These are phyloP conservation scores for Capronia americana DNA, from an alignment of 2,329 filamentous ascomycete species.

Conservation along the genomic window DNA sequence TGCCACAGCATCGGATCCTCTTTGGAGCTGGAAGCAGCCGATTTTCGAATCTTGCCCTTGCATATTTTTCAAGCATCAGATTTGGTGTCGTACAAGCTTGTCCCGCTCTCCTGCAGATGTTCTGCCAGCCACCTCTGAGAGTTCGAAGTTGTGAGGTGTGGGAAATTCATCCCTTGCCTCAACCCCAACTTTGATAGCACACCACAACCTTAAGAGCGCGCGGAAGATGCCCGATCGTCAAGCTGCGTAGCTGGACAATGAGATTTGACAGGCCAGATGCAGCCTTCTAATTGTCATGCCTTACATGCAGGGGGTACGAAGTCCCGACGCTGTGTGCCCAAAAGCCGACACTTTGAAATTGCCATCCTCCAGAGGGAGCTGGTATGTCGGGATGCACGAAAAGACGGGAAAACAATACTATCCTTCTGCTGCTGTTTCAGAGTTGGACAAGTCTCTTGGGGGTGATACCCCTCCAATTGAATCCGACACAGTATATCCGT, in stretches of 20 bases:
- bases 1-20: slow-evolving; percentile 17
- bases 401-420: not conserved
- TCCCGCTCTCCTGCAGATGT: slow-evolving; percentile 5
- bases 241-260: slow-evolving; percentile 7
- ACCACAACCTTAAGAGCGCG: not conserved
- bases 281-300: slow-evolving; percentile 35
- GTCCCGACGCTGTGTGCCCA: slow-evolving; percentile 19
- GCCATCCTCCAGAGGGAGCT: slow-evolving; percentile 14
- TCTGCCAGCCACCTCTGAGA: slow-evolving; percentile 23
- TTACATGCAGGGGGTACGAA: slow-evolving; percentile 24
- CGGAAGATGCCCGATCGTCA: not conserved
- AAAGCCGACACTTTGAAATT: slow-evolving; percentile 27
- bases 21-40: slow-evolving; percentile 15
- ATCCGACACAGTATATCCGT: not conserved
- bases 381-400: not conserved
- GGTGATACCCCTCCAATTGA: not conserved
- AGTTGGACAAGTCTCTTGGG: not conserved
- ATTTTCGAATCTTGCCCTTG: slow-evolving; percentile 26
- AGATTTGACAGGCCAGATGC: slow-evolving; percentile 22
- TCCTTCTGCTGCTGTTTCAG: not conserved
- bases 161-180: slow-evolving; percentile 31
- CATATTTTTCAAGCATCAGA: slow-evolving; percentile 20
- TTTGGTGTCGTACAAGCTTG: slow-evolving; percentile 17
- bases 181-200: not conserved
- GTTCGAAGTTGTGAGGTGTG: not conserved